Evolutionary conservation across 305 asterid genomes (phyloP).

Genomic region (Galium porrigens): DNA sequence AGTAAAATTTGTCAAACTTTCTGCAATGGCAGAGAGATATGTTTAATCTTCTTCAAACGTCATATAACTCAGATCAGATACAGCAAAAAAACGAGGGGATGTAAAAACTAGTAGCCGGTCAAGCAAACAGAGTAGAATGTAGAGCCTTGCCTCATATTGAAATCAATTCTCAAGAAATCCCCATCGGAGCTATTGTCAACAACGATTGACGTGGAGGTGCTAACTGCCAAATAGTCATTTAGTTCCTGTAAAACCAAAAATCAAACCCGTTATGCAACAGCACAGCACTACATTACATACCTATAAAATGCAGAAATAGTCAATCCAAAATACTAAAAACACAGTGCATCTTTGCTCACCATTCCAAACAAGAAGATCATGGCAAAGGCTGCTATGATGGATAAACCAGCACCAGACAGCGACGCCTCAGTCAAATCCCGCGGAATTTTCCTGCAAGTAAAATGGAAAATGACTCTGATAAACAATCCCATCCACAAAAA

Average conservation of each 20-base stretch:
- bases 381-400: constrained; percentile 67
- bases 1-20: neutral
- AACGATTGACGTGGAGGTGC: constrained; percentile 52
- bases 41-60: neutral
- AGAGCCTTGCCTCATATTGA: constrained; percentile 58
- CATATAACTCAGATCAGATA: neutral
- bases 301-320: neutral
- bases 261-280: neutral
- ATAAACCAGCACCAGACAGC: constrained; percentile 88
- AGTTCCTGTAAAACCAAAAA: constrained; percentile 51
- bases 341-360: constrained; percentile 37
- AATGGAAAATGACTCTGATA: neutral
- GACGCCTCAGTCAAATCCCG: constrained; percentile 97
- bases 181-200: constrained; percentile 85
- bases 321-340: neutral
- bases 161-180: constrained; percentile 69
- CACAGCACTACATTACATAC: neutral
- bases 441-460: constrained; percentile 69
- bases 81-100: constrained; percentile 5
- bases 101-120: constrained; percentile 3
- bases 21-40: neutral
- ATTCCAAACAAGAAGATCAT: constrained; percentile 87
- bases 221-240: constrained; percentile 48
- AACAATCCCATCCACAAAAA: neutral
- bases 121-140: constrained; percentile 7